These are phyloP conservation scores for Dactylorhiza incarnata DNA, from an alignment of 106 monocot species.

Conservation along the genomic window DNA sequence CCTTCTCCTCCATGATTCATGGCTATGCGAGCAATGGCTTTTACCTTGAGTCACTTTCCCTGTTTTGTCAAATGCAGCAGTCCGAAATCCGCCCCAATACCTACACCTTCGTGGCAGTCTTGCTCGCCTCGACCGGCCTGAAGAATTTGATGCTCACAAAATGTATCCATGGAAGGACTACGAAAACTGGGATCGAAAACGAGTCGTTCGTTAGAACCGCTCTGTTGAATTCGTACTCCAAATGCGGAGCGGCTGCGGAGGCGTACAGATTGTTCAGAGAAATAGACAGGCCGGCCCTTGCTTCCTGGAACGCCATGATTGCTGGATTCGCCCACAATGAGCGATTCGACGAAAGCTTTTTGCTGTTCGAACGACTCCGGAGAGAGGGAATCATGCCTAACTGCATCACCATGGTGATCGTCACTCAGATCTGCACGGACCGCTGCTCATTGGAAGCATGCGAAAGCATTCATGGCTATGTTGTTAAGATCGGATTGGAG, in stretches of 20 bases:
- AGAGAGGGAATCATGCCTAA: slow-evolving; percentile 11
- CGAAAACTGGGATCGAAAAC: slow-evolving; percentile 23
- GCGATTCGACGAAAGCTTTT: slow-evolving; percentile 24
- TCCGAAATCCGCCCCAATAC: slow-evolving; percentile 19
- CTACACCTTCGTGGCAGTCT: slow-evolving; percentile 30
- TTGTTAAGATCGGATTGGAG: slow-evolving; percentile 33
- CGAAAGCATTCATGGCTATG: slow-evolving; percentile 26
- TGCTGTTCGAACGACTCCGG: slow-evolving; percentile 21
- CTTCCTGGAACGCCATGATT: slow-evolving; percentile 36
- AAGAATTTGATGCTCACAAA: not conserved
- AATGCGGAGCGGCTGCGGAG: slow-evolving; percentile 10
- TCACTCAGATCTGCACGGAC: slow-evolving; percentile 17
- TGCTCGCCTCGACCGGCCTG: slow-evolving; percentile 16
- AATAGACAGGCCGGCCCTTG: slow-evolving; percentile 17
- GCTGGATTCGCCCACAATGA: slow-evolving; percentile 21
- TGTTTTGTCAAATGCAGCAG: slow-evolving; percentile 19
- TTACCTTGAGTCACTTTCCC: slow-evolving; percentile 11
- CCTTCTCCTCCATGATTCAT: slow-evolving; percentile 31
- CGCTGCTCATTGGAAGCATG: slow-evolving; percentile 17
- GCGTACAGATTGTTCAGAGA: slow-evolving; percentile 20
- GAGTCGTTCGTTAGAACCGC: slow-evolving; percentile 27
- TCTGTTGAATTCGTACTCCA: slow-evolving; percentile 33
- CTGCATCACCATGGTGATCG: slow-evolving; percentile 27
- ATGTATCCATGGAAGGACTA: slow-evolving; percentile 24
- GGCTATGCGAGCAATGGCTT: slow-evolving; percentile 24